Conservation (phyloP, 2,329 filamentous ascomycete species). For the Lachnellula suecica region DNA sequence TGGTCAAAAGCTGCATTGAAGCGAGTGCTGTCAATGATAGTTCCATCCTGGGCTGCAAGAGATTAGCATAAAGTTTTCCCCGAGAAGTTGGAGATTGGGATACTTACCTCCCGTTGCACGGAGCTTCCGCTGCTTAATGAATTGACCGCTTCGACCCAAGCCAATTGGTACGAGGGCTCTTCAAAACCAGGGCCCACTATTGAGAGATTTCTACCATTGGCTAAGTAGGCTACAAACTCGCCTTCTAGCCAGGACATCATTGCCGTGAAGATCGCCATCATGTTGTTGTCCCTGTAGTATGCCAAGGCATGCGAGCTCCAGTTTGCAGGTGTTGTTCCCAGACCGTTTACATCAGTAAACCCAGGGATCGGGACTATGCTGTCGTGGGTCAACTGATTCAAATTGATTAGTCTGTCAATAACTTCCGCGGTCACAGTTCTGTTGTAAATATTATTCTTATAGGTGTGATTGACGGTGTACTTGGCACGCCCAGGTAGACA, state of each 20-base stretch:
- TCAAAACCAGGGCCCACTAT: neutral
- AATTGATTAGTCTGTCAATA: constrained; percentile 11
- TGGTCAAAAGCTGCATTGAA: constrained; percentile 15
- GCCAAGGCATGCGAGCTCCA: constrained; percentile 12
- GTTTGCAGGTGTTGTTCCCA: constrained; percentile 14
- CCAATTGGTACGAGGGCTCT: neutral
- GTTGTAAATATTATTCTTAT: constrained; percentile 11
- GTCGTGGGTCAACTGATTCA: constrained; percentile 5
- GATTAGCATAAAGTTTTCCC: neutral
- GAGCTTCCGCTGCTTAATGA: neutral
- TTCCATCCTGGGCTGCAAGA: neutral
- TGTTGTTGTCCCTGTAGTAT: neutral
- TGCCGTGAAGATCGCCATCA: neutral
- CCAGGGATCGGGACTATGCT: constrained; percentile 11
- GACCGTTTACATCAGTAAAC: neutral
- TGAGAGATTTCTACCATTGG: neutral
- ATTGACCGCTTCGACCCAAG: neutral
- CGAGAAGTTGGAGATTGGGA: neutral
- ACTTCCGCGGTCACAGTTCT: constrained; percentile 2
- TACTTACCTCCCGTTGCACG: neutral
- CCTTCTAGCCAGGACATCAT: constrained; percentile 13
- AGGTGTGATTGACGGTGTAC: constrained; percentile 18
- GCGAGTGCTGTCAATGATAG: constrained; percentile 16
- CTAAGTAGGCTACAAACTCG: constrained; percentile 2
- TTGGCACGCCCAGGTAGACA: constrained; percentile 18